A percentile compares a stretch with the other conserved stretches of the same genome.
phyloP scores from a whole-genome alignment of 2,329 filamentous ascomycete species.

The Sporothrix brunneoviolacea region DNA sequence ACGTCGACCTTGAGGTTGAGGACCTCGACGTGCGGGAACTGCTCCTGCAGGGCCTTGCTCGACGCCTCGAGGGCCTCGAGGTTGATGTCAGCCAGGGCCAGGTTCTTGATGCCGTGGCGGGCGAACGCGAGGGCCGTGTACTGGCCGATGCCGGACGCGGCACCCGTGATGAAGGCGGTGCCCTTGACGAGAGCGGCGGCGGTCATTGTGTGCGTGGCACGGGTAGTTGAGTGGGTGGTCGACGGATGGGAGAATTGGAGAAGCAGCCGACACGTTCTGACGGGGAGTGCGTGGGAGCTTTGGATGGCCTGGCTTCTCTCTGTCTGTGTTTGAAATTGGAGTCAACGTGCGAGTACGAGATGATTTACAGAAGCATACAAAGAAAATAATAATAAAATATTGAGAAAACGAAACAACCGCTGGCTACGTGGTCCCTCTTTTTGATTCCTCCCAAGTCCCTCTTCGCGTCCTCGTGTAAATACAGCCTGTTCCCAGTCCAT shows the following conservation, averaged over 20 bases:
- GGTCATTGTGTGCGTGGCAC: background rate
- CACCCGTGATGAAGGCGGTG: constrained; percentile 18
- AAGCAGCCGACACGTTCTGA: too few species aligned
- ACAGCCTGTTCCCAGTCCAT: constrained; percentile 3
- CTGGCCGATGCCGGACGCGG: constrained; percentile 38
- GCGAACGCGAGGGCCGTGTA: constrained; percentile 40
- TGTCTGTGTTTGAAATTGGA: too few species aligned
- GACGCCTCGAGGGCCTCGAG: constrained; percentile 26
- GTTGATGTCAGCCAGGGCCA: constrained; percentile 42
- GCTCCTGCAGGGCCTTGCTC: constrained; percentile 27
- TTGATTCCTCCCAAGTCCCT: too few species aligned
- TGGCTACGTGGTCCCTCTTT: too few species aligned
- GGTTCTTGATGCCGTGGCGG: constrained; percentile 38
- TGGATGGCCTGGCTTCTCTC: too few species aligned
- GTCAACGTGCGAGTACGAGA: too few species aligned
- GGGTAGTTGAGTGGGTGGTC: background rate
- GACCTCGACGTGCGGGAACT: constrained; percentile 32
- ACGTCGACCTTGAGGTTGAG: constrained; percentile 38
- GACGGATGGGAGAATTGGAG: too few species aligned
- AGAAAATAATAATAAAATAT: background rate
- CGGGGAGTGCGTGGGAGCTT: too few species aligned
- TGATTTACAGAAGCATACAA: too few species aligned
- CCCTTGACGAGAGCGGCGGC: constrained; percentile 15
- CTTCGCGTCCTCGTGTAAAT: background rate
- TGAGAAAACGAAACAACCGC: background rate